Base-by-base conservation (phyloP, 2,329 filamentous ascomycete genomes). In the Fusarium nurragi region DNA sequence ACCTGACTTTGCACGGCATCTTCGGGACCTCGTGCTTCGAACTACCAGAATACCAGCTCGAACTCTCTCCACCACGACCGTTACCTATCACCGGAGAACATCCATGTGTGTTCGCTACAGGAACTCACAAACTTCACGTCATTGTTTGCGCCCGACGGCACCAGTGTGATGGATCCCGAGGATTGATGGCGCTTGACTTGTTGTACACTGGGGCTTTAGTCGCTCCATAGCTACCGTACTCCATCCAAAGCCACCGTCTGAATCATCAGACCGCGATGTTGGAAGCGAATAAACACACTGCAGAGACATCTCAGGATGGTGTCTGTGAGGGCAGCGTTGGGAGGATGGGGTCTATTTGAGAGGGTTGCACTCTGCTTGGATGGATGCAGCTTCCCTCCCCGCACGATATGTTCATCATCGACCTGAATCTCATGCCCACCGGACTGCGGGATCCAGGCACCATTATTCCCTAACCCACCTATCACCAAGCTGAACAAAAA, bases 361-460 rank as follows among this genome's bases (percentile, higher is more conserved):
- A 69, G 54, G 67, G 69, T 68, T 70, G 60, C 55, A 63, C 59
- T 64, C 49, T 63, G 60, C 60, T 60, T 41, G 54, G 58, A 45
- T 41, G 54, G 58, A 45, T 55, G 57, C 50, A 63, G 46, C 62
- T 57, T 65, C 43, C 25, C 25, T 58, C 58, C 64, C 67, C 59
- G 54, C 67, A 67, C 63, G 46, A 62, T 36, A 62, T 54, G 58
- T 54, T 56, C 62, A 71, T 67, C 56, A 58, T 70, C 50, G 44
- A 71, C 53, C 43, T 67, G 46, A 37, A 65, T 54, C 46, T 58
- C 43, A 61, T 64, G 56, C 52, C 64, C 64, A 69, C 59, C 47
- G 43, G 45, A 50, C 54, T 67, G 57, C 54, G 48, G 69, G 57
- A 71, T 70, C 62, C 69, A 71, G 69, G 69, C 65, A 71, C 69